These are phyloP conservation scores for Lactarius akahatsu DNA, from an alignment of 768 basidiomycete species.

Conservation along the genomic window DNA sequence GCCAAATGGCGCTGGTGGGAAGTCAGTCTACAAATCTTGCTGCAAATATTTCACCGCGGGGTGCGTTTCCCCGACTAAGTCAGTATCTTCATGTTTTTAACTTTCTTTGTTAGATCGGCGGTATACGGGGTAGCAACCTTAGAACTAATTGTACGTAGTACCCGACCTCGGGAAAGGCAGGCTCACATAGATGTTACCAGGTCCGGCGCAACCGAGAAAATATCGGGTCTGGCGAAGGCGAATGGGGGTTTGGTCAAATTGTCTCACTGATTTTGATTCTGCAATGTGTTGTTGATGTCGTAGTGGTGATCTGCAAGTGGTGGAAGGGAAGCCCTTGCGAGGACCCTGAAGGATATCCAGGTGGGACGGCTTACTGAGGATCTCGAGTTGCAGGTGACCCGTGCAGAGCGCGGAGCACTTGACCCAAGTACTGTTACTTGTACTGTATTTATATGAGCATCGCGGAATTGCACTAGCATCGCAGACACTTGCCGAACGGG, in stretches of 20 bases:
- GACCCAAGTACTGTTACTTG: not conserved
- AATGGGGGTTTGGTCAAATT: constrained; percentile 22
- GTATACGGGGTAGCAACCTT: constrained; percentile 13
- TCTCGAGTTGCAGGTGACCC: not conserved
- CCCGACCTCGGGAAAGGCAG: not conserved
- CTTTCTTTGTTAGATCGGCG: constrained; percentile 1
- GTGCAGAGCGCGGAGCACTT: not conserved
- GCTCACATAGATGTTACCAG: constrained; percentile 4
- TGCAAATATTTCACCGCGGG: not conserved
- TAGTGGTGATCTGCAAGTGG: not conserved
- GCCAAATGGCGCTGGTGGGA: no score
- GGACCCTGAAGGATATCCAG: not conserved
- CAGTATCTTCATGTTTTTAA: not conserved
- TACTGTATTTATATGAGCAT: not conserved
- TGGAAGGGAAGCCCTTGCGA: not conserved
- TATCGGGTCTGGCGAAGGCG: constrained; percentile 11
- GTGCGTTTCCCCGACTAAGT: constrained; percentile 1
- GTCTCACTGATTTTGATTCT: constrained; percentile 5
- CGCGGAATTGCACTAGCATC: not conserved
- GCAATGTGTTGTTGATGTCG: constrained; percentile 6
- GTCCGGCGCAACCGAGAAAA: constrained; percentile 8
- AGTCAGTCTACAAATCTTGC: not conserved
- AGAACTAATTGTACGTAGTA: constrained; percentile 14
- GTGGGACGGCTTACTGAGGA: not conserved
- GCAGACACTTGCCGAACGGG: not conserved